These are phyloP conservation scores for Asterella californica DNA, from an alignment of 225 moss, liverwort and hornwort species.

Conservation along the genomic window DNA sequence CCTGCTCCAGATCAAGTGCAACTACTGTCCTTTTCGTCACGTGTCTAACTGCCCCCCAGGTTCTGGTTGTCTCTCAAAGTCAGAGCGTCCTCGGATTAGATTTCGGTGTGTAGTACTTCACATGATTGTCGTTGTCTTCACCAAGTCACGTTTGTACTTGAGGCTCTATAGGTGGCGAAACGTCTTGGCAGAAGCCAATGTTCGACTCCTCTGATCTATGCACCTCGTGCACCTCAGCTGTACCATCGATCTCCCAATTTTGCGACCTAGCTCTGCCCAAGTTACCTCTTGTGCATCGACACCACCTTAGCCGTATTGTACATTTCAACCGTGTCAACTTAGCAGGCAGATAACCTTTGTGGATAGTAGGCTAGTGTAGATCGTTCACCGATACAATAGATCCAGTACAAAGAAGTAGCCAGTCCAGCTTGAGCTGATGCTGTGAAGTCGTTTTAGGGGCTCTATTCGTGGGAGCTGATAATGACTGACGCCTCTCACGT, in stretches of 20 bases:
- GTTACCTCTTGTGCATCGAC: background rate
- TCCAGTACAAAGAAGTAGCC: background rate
- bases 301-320: background rate
- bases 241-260: conserved; percentile 3
- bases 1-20: conserved; percentile 2
- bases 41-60: background rate
- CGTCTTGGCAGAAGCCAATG: background rate
- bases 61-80: background rate
- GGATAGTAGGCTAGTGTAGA: conserved; percentile 1
- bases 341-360: background rate
- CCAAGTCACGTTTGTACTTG: background rate
- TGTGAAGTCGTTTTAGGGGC: background rate
- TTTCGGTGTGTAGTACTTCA: background rate
- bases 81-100: background rate
- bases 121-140: background rate
- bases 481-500: background rate
- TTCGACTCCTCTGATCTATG: background rate
- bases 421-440: background rate
- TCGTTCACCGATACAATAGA: background rate
- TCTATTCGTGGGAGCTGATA: background rate
- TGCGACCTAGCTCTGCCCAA: background rate
- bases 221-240: background rate
- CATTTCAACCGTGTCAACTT: background rate
- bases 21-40: background rate
- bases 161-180: background rate